Percentiles rank a stretch among this genome's conserved stretches.
phyloP scores from a whole-genome alignment of 768 basidiomycete species.

The Russula earlei region DNA sequence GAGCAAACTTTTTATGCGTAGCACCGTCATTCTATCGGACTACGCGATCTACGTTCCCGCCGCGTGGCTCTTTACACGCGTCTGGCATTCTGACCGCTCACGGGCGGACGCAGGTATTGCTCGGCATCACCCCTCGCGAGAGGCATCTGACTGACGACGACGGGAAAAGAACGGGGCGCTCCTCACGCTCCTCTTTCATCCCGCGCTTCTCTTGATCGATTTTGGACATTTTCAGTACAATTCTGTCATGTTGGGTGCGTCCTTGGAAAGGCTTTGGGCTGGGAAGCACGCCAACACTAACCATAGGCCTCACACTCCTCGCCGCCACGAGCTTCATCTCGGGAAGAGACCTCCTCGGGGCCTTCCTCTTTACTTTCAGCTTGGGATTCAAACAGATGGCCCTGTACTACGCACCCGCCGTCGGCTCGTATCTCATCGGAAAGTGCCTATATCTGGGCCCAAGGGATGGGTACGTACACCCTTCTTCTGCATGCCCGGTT shows the following conservation, averaged over 20 bases:
- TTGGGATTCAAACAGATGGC: conserved; percentile 96
- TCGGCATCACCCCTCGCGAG: background rate
- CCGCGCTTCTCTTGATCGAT: conserved; percentile 76
- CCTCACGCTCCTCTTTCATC: conserved; percentile 69
- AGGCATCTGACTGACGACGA: background rate
- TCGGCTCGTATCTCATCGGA: conserved; percentile 84
- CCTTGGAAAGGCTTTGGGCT: background rate
- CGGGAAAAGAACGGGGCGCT: conserved; percentile 50
- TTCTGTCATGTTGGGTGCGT: conserved; percentile 80
- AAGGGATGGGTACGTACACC: conserved; percentile 50
- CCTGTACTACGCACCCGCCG: conserved; percentile 84
- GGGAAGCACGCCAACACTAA: background rate
- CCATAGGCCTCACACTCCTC: conserved; percentile 55
- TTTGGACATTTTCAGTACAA: conserved; percentile 97
- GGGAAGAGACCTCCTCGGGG: conserved; percentile 65
- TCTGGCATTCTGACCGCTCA: conserved; percentile 63
- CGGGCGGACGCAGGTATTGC: conserved; percentile 65
- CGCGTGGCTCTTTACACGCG: conserved; percentile 50
- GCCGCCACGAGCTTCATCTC: conserved; percentile 60
- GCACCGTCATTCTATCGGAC: conserved; percentile 63
- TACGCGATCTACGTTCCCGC: conserved; percentile 67
- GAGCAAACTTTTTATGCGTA: conserved; percentile 73
- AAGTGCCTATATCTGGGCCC: conserved; percentile 83
- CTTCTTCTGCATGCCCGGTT: background rate
- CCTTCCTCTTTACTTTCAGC: conserved; percentile 72